Evolutionary conservation across 1,284 basidiomycete genomes (phyloP), one percentile per base, ranked within the genome.

Genomic region (Veloboletus limbatus): DNA sequence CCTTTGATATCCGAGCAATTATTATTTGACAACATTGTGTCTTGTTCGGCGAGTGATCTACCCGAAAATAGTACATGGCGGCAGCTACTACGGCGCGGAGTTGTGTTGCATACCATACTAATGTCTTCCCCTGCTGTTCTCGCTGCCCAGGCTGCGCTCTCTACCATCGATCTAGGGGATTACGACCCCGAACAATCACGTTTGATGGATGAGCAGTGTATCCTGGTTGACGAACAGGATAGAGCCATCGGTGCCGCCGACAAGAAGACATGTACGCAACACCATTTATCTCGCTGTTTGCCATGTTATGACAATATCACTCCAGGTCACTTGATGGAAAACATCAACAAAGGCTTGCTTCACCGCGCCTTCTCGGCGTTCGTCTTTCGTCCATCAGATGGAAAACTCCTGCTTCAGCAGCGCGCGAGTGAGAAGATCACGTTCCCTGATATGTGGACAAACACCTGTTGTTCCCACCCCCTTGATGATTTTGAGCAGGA

Each of bases 371-470:
- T 99, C 74, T 97, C 94, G 54, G 93, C 88, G 35, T 99, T 99
- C 69, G 80, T 99, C 53, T 99, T 99, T 75, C 79, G 95, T 40
- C 96, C 97, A 1, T 81, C 82, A 8, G 92, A 97, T 66, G 97
- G 96, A 45, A 92, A 89, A 66, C 79, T 99, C n/a, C 77, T 99
- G 16, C 79, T 99, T 30, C 97, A 99, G 69, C 91, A 93, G 66
- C 81, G 97, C 35, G 97, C 97, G 9, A 77, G 83, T 21, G 95
- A 98, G 75, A 99, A 99, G 77, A 99, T 99, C 65, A 99, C 97
- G 3, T 99, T 99, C 75, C 97, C 97, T 2, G 83, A 92, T 65
- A 95, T 98, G 92, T 99, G 97, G 97, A 99, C 97, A 32, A 99
- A 99, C 71, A 99, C 97, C 4, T 99, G 97, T 69, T 99, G 97